Evolutionary conservation across 176 grass and related monocot genomes (phyloP).

Genomic region (Oryza glaberrima): DNA sequence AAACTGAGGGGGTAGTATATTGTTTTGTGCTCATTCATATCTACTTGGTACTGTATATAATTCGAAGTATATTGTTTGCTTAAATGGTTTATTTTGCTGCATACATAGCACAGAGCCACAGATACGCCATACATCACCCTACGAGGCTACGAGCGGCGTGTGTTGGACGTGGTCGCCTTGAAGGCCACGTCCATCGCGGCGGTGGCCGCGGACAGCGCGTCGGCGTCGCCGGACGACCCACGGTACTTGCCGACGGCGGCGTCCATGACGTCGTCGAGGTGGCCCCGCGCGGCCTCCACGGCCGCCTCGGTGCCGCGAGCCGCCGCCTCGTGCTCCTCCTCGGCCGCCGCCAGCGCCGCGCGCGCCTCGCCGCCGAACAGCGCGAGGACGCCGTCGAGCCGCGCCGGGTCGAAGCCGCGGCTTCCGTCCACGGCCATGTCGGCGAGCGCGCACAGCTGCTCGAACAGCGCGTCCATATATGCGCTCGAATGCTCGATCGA

Average conservation of each 20-base stretch:
- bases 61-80: no score
- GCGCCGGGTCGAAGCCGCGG: conserved; percentile 36
- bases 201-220: conserved; percentile 37
- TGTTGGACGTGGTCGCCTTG: not conserved
- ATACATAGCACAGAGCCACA: no score
- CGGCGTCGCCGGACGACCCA: conserved; percentile 17
- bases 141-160: no score
- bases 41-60: no score
- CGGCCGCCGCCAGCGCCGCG: conserved; percentile 26
- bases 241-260: conserved; percentile 38
- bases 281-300: conserved; percentile 18
- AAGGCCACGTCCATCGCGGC: conserved; percentile 45
- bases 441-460: conserved; percentile 45
- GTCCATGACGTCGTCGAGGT: conserved; percentile 44
- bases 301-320: conserved; percentile 27
- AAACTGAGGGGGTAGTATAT: no score
- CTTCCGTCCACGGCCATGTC: conserved; percentile 30
- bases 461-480: conserved; percentile 57
- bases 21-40: no score
- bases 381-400: conserved; percentile 38
- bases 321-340: conserved; percentile 29
- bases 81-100: no score
- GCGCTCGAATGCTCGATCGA: no score
- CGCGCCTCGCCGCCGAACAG: conserved; percentile 51
- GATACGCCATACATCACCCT: no score